Evolutionary conservation across 2,329 filamentous ascomycete genomes (phyloP).

Genomic region (Exophiala mesophila): DNA sequence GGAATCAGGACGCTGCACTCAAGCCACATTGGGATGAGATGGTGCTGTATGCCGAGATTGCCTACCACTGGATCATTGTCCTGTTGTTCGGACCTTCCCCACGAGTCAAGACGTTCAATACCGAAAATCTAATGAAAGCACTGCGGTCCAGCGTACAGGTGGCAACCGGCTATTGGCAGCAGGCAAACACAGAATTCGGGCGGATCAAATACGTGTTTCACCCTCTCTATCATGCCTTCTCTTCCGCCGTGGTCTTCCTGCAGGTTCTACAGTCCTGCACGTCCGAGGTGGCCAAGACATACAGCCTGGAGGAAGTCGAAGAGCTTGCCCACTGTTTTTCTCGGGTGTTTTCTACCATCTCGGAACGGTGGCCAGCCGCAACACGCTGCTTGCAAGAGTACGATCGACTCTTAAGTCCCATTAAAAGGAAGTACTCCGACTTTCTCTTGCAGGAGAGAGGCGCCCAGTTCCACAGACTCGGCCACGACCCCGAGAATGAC

Average conservation of each 20-base stretch:
- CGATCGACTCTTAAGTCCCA: constrained; percentile 6
- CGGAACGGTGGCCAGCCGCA: constrained; percentile 10
- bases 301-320: constrained; percentile 7
- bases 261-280: constrained; percentile 6
- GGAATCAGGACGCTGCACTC: constrained; percentile 5
- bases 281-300: constrained; percentile 4
- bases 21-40: constrained; percentile 13
- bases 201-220: constrained; percentile 12
- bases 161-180: constrained; percentile 6
- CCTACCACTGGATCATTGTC: constrained; percentile 8
- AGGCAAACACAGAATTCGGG: constrained; percentile 11
- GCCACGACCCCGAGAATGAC: no score
- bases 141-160: constrained; percentile 2
- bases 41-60: constrained; percentile 9
- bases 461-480: no score
- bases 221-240: constrained; percentile 8
- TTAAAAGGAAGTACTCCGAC: constrained; percentile 6
- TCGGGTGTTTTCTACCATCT: constrained; percentile 10
- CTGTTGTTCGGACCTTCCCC: constrained; percentile 8
- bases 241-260: constrained; percentile 6
- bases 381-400: constrained; percentile 9
- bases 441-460: constrained; percentile 8
- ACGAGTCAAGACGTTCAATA: not conserved
- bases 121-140: constrained; percentile 6
- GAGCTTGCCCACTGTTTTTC: constrained; percentile 6